phyloP scores from a whole-genome alignment of 192 early-diverging fungal species.

The Linderina pennispora region DNA sequence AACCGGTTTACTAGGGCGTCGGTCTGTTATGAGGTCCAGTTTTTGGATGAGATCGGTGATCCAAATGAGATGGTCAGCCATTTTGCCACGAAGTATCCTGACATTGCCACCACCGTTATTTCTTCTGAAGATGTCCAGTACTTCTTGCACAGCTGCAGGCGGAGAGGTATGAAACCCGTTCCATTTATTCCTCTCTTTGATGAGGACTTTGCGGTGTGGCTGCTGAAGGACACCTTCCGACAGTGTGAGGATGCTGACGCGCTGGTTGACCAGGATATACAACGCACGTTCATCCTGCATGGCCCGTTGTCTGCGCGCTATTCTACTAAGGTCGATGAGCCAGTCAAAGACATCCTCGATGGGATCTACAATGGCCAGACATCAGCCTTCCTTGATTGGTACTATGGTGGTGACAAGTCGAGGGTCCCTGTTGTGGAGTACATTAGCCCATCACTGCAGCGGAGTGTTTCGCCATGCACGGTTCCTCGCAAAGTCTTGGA shows the following conservation, averaged over 20 bases:
- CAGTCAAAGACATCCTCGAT: not conserved
- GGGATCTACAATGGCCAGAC: not conserved
- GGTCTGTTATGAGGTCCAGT: too few relatives aligned
- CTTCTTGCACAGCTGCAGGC: slow-evolving; percentile 38
- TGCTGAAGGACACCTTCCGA: not conserved
- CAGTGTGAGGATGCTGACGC: not conserved
- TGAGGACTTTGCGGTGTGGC: not conserved
- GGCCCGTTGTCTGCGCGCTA: not conserved
- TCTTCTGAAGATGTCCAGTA: slow-evolving; percentile 24
- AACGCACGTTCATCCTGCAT: not conserved
- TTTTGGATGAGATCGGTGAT: too few relatives aligned
- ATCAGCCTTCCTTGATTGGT: too few relatives aligned
- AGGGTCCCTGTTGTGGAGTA: too few relatives aligned
- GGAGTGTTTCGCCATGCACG: not conserved
- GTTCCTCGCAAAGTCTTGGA: not conserved
- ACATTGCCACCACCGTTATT: too few relatives aligned
- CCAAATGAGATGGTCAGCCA: slow-evolving; percentile 15
- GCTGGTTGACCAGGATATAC: not conserved
- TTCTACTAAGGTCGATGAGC: not conserved
- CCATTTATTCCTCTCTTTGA: slow-evolving; percentile 68
- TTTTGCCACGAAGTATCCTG: slow-evolving; percentile 6
- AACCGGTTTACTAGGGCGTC: too few relatives aligned
- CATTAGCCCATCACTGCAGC: slow-evolving; percentile 33
- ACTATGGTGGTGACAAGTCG: too few relatives aligned
- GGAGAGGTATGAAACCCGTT: slow-evolving; percentile 75